These are phyloP conservation scores for Stenocarpella maydis DNA, from an alignment of 2,329 filamentous ascomycete species.

Conservation along the genomic window DNA sequence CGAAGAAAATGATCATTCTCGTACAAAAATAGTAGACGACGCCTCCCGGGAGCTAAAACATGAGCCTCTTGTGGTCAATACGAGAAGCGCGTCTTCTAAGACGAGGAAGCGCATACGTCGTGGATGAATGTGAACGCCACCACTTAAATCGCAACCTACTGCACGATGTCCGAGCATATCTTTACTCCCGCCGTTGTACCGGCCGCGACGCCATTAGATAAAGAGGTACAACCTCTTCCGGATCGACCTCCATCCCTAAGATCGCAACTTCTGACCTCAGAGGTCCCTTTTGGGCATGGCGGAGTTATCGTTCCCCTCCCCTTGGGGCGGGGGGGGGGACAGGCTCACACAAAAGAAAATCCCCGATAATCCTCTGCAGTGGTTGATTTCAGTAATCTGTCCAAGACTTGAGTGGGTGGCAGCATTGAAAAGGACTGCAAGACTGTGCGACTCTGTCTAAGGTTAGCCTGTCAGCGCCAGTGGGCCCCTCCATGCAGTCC, in stretches of 20 bases:
- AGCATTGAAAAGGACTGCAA: neutral
- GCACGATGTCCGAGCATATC: no score
- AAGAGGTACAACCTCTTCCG: constrained; percentile 28
- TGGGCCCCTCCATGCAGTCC: constrained; percentile 1
- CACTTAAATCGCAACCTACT: neutral
- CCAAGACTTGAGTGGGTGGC: neutral
- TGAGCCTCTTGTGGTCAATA: neutral
- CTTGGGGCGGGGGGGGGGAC: no score
- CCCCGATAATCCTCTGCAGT: no score
- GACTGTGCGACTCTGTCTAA: neutral
- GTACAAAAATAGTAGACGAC: neutral
- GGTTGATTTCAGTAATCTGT: neutral
- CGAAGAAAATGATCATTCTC: neutral
- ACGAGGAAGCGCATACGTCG: neutral
- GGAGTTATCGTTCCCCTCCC: neutral
- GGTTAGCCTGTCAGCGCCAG: no score
- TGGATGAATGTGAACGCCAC: neutral
- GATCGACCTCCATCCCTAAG: constrained; percentile 29
- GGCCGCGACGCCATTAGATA: neutral
- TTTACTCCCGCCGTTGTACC: no score
- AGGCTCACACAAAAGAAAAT: neutral
- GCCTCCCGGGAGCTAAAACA: no score
- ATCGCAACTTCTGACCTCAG: constrained; percentile 33
- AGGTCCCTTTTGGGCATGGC: constrained; percentile 1
- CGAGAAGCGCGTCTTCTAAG: neutral